Conservation (phyloP, 495 filamentous ascomycete species). For the Penicillium steckii region DNA sequence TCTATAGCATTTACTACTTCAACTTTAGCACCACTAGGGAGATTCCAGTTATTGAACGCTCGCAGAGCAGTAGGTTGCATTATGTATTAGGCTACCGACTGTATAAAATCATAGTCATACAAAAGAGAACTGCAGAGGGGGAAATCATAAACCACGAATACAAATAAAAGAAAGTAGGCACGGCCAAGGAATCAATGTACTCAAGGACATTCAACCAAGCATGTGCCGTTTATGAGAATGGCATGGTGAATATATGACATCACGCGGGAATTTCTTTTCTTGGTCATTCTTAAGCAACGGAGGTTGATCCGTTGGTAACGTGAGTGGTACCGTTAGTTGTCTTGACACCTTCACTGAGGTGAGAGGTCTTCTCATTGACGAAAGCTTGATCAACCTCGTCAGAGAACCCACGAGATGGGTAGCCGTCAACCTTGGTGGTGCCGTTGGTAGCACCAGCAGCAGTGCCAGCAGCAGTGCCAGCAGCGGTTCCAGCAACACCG, state of each 20-base stretch:
- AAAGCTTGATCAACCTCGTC: constrained; percentile 57
- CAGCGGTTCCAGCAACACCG: constrained; percentile 10
- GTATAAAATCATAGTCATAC: constrained; percentile 24
- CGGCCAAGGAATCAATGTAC: constrained; percentile 1
- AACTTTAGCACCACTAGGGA: too few relatives aligned
- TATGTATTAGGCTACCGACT: constrained; percentile 30
- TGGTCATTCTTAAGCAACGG: constrained; percentile 13
- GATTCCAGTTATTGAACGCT: too few relatives aligned
- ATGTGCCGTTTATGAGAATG: constrained; percentile 3
- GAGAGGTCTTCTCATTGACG: constrained; percentile 28
- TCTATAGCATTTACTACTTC: too few relatives aligned
- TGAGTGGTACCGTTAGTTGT: constrained; percentile 15
- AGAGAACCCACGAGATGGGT: constrained; percentile 46
- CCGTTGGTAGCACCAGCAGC: constrained; percentile 17
- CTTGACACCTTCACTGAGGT: constrained; percentile 17
- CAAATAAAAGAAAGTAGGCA: constrained; percentile 8
- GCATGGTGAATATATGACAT: not conserved
- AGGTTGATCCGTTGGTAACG: constrained; percentile 22
- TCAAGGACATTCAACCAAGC: not conserved
- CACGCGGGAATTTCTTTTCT: not conserved
- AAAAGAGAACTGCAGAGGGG: constrained; percentile 20
- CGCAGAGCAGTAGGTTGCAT: constrained; percentile 19
- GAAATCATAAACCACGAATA: constrained; percentile 25
- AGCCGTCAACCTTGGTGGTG: constrained; percentile 17
- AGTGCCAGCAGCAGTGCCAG: constrained; percentile 11